Evolutionary conservation across 345 rosid genomes (phyloP).

Genomic region (Trapa incisa): DNA sequence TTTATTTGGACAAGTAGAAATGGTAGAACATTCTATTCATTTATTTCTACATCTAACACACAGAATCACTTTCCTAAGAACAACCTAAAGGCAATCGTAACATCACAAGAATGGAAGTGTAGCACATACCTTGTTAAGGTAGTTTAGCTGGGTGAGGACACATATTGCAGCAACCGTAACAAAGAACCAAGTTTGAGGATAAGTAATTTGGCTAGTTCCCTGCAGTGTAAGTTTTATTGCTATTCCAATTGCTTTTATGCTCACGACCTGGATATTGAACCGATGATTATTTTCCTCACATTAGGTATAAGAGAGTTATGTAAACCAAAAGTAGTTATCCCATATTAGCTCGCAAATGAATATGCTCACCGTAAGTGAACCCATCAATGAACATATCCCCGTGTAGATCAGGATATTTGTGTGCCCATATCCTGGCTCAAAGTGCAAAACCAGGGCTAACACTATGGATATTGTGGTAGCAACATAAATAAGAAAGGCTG

Average conservation of each 20-base stretch:
- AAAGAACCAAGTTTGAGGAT: slow-evolving; percentile 89
- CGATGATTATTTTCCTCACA: neutral
- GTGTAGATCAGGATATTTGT: slow-evolving; percentile 67
- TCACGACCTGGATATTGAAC: slow-evolving; percentile 46
- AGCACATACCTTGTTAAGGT: slow-evolving; percentile 64
- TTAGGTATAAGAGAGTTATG: neutral
- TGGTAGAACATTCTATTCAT: neutral
- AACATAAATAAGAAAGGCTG: slow-evolving; percentile 76
- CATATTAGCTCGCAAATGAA: slow-evolving; percentile 3
- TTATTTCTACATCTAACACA: neutral
- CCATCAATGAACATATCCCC: slow-evolving; percentile 84
- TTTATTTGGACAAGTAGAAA: too few species aligned
- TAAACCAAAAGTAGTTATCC: neutral
- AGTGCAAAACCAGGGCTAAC: slow-evolving; percentile 66
- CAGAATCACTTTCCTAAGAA: neutral
- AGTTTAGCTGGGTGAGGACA: slow-evolving; percentile 76
- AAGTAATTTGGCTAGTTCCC: slow-evolving; percentile 66
- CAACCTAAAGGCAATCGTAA: neutral
- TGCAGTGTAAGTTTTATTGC: slow-evolving; percentile 82
- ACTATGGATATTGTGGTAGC: slow-evolving; percentile 50
- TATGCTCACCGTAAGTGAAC: slow-evolving; percentile 58
- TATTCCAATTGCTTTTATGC: slow-evolving; percentile 92
- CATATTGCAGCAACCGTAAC: slow-evolving; percentile 69
- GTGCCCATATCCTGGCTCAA: slow-evolving; percentile 79
- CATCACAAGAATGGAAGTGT: neutral